phyloP scores from a whole-genome alignment of 768 basidiomycete species.

The Coprinopsis cinerea region DNA sequence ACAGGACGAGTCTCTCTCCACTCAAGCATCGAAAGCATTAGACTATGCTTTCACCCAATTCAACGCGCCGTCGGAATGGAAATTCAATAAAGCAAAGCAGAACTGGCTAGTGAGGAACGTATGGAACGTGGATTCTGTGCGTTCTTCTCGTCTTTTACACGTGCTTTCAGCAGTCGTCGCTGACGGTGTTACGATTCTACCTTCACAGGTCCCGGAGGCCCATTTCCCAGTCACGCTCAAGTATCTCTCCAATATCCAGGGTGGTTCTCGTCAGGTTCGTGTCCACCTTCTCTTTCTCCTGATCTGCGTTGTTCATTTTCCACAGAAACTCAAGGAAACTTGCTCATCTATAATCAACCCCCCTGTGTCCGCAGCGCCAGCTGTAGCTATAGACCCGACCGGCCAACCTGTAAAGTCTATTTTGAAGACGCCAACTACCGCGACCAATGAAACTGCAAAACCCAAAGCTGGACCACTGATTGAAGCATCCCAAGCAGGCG shows the following conservation, averaged over 20 bases:
- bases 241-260: slow-evolving; percentile 1
- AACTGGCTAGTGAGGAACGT: slow-evolving; percentile 69
- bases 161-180: too few relatives aligned
- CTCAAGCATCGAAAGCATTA: slow-evolving; percentile 38
- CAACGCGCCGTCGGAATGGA: slow-evolving; percentile 48
- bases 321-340: slow-evolving; percentile 4
- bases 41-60: slow-evolving; percentile 53
- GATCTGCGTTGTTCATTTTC: neutral
- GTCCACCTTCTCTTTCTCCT: neutral
- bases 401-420: neutral
- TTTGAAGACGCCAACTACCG: neutral
- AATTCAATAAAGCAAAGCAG: slow-evolving; percentile 69
- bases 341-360: neutral
- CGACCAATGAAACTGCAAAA: neutral
- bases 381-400: neutral
- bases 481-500: neutral
- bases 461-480: slow-evolving; percentile 3
- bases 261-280: neutral
- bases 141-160: slow-evolving; percentile 11
- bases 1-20: slow-evolving; percentile 29
- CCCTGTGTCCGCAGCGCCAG: neutral
- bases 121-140: slow-evolving; percentile 45
- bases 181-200: too few relatives aligned
- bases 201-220: neutral
- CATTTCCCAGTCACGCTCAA: neutral